Percentiles rank a stretch among this genome's conserved stretches.
Evolutionary conservation across 2,329 filamentous ascomycete genomes (phyloP).

Genomic region (Sordariomycetes sp.): DNA sequence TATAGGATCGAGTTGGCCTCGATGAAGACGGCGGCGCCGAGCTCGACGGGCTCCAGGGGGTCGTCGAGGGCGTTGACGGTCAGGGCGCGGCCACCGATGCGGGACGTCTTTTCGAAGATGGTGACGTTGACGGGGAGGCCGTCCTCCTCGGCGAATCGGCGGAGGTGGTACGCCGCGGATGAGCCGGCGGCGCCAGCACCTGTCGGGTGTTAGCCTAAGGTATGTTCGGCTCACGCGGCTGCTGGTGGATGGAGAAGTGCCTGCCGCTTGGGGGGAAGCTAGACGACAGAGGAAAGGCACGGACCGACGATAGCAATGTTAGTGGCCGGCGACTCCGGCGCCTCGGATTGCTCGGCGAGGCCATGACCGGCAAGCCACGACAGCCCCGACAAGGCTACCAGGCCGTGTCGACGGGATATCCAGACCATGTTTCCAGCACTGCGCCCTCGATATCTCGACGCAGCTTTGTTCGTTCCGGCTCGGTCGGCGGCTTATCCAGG

Average conservation of each 20-base stretch:
- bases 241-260: background rate
- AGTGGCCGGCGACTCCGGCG: constrained; percentile 4
- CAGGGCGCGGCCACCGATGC: constrained; percentile 74
- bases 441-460: background rate
- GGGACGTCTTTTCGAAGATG: constrained; percentile 67
- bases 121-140: constrained; percentile 61
- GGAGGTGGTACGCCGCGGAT: constrained; percentile 73
- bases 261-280: background rate
- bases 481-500: background rate
- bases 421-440: background rate
- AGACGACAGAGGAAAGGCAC: constrained; percentile 3
- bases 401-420: background rate
- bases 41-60: constrained; percentile 56
- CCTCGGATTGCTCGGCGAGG: background rate
- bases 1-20: constrained; percentile 70
- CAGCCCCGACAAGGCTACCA: background rate
- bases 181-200: constrained; percentile 84
- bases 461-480: background rate
- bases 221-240: background rate
- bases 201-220: constrained; percentile 18
- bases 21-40: constrained; percentile 90
- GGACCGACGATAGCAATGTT: constrained; percentile 16
- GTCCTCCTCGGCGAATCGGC: constrained; percentile 52
- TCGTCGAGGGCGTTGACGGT: constrained; percentile 69
- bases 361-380: background rate